Evolutionary conservation across 164 flowering plant species (phyloP).

Genomic region (Nymphaea colorata): DNA sequence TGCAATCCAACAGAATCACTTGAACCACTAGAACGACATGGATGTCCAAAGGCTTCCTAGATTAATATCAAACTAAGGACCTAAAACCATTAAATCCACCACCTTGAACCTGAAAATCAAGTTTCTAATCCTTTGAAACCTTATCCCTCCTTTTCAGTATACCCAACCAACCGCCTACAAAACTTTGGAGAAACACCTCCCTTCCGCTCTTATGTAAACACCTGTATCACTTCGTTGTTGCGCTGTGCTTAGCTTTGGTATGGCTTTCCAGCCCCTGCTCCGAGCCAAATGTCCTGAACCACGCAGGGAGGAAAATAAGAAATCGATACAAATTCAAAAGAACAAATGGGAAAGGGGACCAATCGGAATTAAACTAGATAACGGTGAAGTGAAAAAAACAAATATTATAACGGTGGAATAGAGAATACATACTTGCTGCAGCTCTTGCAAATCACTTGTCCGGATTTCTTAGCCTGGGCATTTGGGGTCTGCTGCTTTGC

Average conservation of each 20-base stretch:
- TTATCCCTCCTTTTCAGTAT: no score
- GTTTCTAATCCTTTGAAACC: no score
- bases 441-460: slow-evolving; percentile 24
- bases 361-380: neutral
- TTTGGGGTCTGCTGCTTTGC: slow-evolving; percentile 22
- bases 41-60: no score
- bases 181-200: no score
- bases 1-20: no score
- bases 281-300: slow-evolving; percentile 34
- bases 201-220: no score
- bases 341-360: neutral
- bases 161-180: no score
- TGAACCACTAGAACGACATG: no score
- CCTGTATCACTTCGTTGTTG: slow-evolving; percentile 1
- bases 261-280: slow-evolving; percentile 36
- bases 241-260: slow-evolving; percentile 47
- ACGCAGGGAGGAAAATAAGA: neutral
- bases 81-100: no score
- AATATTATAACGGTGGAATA: neutral
- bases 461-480: slow-evolving; percentile 19
- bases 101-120: no score
- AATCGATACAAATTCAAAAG: neutral
- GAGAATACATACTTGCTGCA: slow-evolving; percentile 34
- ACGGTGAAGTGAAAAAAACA: neutral
- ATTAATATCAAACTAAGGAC: no score